Evolutionary conservation across 495 filamentous ascomycete genomes (phyloP).

Genomic region (Penicillium alfredii): DNA sequence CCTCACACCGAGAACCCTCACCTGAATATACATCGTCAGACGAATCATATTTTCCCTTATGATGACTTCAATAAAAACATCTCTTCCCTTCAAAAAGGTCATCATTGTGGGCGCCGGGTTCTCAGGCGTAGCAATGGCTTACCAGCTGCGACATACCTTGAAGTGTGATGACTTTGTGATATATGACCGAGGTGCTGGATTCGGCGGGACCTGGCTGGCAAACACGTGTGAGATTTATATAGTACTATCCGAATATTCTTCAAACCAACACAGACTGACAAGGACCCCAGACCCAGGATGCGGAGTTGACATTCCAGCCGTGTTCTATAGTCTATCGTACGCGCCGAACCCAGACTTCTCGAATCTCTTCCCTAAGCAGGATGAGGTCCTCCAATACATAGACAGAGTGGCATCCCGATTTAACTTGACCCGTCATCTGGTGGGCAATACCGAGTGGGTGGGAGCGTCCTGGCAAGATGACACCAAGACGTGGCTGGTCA

Average conservation of each 20-base stretch:
- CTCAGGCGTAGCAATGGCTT: conserved; percentile 22
- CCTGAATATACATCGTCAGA: too few species aligned
- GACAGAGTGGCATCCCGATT: too few species aligned
- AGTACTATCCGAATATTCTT: too few species aligned
- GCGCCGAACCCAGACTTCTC: conserved; percentile 22
- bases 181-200: conserved; percentile 15
- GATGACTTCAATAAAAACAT: neutral
- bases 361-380: conserved; percentile 18
- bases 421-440: conserved; percentile 12
- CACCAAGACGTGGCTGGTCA: conserved; percentile 15
- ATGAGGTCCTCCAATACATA: too few species aligned
- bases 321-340: conserved; percentile 25
- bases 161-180: conserved; percentile 19
- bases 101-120: conserved; percentile 25
- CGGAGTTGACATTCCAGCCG: conserved; percentile 24
- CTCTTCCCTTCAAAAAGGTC: conserved; percentile 6
- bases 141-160: conserved; percentile 16
- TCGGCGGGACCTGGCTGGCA: conserved; percentile 22
- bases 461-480: conserved; percentile 16
- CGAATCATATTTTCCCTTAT: too few species aligned
- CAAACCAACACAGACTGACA: too few species aligned
- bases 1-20: too few species aligned
- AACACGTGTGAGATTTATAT: conserved; percentile 18
- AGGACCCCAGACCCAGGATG: conserved; percentile 29
- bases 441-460: conserved; percentile 15